Conservation (phyloP, 495 filamentous ascomycete genomes). For the Penicillium arizonense region DNA sequence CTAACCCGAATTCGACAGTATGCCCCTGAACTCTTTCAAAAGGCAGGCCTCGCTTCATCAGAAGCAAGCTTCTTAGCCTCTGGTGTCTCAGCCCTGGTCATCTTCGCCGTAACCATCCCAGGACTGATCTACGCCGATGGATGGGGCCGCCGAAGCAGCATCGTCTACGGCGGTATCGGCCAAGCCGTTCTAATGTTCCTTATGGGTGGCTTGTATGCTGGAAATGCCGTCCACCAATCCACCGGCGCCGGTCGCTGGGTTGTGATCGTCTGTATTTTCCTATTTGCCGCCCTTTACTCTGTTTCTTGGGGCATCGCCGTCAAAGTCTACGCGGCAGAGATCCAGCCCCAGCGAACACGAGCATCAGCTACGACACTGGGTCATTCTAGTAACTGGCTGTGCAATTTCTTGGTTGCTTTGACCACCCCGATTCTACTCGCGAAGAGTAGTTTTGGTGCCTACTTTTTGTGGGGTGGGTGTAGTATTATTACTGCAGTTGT, state of each 20-base stretch:
- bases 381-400: slow-evolving; percentile 50
- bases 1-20: slow-evolving; percentile 31
- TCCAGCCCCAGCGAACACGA: slow-evolving; percentile 53
- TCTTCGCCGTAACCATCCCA: slow-evolving; percentile 49
- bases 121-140: slow-evolving; percentile 54
- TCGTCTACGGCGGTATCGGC: slow-evolving; percentile 54
- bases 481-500: slow-evolving; percentile 48
- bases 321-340: slow-evolving; percentile 55
- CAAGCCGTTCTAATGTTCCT: slow-evolving; percentile 46
- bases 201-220: slow-evolving; percentile 53
- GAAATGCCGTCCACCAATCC: slow-evolving; percentile 40
- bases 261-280: slow-evolving; percentile 51
- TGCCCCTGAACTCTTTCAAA: slow-evolving; percentile 51
- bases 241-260: slow-evolving; percentile 52
- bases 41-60: slow-evolving; percentile 49
- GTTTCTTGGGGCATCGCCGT: slow-evolving; percentile 55
- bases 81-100: slow-evolving; percentile 52
- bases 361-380: slow-evolving; percentile 48
- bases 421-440: slow-evolving; percentile 61
- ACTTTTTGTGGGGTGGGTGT: slow-evolving; percentile 59
- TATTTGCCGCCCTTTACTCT: slow-evolving; percentile 41
- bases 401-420: slow-evolving; percentile 66
- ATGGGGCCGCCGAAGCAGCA: slow-evolving; percentile 57
- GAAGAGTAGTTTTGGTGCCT: slow-evolving; percentile 53
- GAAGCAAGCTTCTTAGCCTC: slow-evolving; percentile 54